Conservation (phyloP, 1,284 basidiomycete genomes). For the Phylloporus sp. region DNA sequence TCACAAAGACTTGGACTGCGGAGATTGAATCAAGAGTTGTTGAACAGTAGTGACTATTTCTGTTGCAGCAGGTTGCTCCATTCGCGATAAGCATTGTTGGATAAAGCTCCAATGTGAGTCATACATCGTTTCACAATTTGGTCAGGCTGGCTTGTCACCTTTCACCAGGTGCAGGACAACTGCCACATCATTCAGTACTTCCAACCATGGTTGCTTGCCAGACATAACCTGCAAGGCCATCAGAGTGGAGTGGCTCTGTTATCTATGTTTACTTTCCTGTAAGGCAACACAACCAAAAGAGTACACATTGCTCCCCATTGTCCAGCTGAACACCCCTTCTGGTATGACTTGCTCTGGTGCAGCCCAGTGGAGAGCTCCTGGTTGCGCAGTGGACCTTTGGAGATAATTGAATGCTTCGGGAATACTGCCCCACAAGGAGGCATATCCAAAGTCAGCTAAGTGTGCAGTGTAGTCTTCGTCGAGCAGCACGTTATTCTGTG, state of each 20-base stretch:
- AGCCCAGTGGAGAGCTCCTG: neutral
- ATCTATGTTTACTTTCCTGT: constrained; percentile 2
- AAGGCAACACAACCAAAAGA: constrained; percentile 12
- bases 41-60: too few species aligned
- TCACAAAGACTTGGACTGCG: too few species aligned
- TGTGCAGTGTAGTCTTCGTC: constrained; percentile 3
- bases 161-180: neutral
- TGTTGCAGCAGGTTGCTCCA: too few species aligned
- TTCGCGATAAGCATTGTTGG: constrained; percentile 22
- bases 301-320: constrained; percentile 9
- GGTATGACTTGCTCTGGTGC: neutral
- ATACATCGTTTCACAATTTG: neutral
- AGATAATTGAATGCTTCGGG: neutral
- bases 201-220: neutral
- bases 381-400: neutral
- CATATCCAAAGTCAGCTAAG: constrained; percentile 7
- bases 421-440: neutral
- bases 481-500: constrained; percentile 12
- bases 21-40: too few species aligned
- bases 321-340: neutral
- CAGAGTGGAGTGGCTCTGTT: neutral
- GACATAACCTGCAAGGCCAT: constrained; percentile 5
- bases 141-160: neutral
- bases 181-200: neutral
- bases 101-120: constrained; percentile 23